Evolutionary conservation across 2,329 filamentous ascomycete genomes (phyloP).

Genomic region (Trichoderma brevicompactum): DNA sequence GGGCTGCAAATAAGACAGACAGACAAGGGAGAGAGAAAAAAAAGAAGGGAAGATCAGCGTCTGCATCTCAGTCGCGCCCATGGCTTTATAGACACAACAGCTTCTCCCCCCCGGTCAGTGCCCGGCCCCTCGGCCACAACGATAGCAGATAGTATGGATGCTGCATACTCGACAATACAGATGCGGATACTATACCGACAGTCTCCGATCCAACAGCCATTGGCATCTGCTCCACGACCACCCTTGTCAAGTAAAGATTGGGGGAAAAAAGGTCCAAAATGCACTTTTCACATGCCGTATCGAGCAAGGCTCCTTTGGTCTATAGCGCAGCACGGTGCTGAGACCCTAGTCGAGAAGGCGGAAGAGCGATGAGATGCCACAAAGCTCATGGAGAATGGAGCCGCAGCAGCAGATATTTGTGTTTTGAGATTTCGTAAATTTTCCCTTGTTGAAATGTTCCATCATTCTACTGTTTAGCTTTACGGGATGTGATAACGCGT

Average conservation of each 20-base stretch:
- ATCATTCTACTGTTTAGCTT: neutral
- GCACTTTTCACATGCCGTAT: slow-evolving; percentile 15
- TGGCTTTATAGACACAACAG: slow-evolving; percentile 6
- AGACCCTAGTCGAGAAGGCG: neutral
- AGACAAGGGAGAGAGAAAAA: neutral
- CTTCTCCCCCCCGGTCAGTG: neutral
- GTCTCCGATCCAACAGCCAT: neutral
- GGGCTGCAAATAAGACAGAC: neutral
- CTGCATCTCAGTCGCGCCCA: neutral
- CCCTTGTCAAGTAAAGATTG: slow-evolving; percentile 11
- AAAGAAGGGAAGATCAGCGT: neutral
- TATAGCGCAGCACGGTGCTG: neutral
- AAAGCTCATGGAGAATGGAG: no score
- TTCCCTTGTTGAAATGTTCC: neutral
- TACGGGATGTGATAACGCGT: no score
- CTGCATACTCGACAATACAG: neutral
- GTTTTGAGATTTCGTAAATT: no score
- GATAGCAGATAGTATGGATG: no score
- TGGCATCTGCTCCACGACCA: neutral
- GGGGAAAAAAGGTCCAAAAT: neutral
- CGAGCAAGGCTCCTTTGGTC: slow-evolving; percentile 6
- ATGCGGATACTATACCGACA: slow-evolving; percentile 1
- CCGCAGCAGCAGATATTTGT: no score
- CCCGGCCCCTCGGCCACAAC: no score
- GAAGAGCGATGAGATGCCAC: no score